These are phyloP conservation scores for Ceratobasidium sp. DNA, from an alignment of 1,284 basidiomycete genomes.

Conservation along the genomic window DNA sequence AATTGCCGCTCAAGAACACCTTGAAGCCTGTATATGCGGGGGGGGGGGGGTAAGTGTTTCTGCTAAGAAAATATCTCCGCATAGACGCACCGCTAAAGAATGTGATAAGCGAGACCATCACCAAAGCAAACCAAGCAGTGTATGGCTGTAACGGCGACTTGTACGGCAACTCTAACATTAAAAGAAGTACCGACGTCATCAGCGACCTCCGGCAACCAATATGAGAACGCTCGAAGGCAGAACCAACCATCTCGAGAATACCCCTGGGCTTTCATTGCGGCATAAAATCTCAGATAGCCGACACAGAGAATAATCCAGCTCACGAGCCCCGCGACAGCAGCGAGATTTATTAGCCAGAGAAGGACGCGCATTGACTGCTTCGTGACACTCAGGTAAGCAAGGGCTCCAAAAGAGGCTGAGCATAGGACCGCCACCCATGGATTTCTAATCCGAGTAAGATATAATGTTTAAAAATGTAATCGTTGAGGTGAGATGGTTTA, in stretches of 20 bases:
- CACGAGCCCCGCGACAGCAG: conserved; percentile 51
- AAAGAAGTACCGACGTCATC: conserved; percentile 17
- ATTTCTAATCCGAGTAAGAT: conserved; percentile 46
- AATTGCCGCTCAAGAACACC: conserved; percentile 50
- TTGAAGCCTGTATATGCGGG: conserved; percentile 46
- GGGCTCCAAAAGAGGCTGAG: conserved; percentile 48
- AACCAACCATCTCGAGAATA: conserved; percentile 49
- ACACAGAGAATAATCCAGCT: conserved; percentile 51
- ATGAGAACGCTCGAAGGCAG: not conserved
- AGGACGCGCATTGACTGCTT: conserved; percentile 48
- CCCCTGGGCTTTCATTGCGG: conserved; percentile 52
- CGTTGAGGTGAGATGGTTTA: not conserved
- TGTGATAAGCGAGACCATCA: conserved; percentile 47
- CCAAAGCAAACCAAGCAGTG: conserved; percentile 51
- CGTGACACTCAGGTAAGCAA: conserved; percentile 50
- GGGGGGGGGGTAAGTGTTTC: too few relatives aligned
- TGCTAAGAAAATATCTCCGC: not conserved
- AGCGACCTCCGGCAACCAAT: not conserved
- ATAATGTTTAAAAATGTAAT: not conserved
- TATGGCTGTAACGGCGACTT: conserved; percentile 59
- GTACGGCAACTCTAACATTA: conserved; percentile 56
- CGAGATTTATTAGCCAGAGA: conserved; percentile 51
- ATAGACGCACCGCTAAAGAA: conserved; percentile 49
- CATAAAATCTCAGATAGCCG: conserved; percentile 51
- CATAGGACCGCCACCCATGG: conserved; percentile 54